A percentile compares a stretch with the other conserved stretches of the same genome.
phyloP scores from a whole-genome alignment of 1,284 basidiomycete genomes.

The Athelia psychrophila region DNA sequence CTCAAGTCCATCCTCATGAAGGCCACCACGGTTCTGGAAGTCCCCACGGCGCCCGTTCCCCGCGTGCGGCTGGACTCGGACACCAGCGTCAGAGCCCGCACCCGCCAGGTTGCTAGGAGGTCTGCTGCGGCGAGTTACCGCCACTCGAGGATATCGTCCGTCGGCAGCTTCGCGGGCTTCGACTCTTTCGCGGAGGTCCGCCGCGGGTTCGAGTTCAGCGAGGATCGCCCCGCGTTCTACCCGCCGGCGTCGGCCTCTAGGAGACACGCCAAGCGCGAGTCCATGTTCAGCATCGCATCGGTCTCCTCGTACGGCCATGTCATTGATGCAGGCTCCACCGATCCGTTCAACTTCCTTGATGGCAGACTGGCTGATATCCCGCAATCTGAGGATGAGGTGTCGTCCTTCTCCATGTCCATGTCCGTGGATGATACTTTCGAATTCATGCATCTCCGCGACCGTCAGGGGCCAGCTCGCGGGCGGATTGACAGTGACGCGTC shows the following conservation, averaged over 20 bases:
- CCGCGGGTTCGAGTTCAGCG: slow-evolving; percentile 68
- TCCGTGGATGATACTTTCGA: slow-evolving; percentile 72
- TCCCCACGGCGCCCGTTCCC: slow-evolving; percentile 17
- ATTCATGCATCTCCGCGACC: slow-evolving; percentile 43
- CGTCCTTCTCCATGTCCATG: slow-evolving; percentile 48
- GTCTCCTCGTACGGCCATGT: slow-evolving; percentile 79
- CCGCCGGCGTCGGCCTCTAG: slow-evolving; percentile 37
- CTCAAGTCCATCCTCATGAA: slow-evolving; percentile 59
- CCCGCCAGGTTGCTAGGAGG: slow-evolving; percentile 7
- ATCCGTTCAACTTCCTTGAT: slow-evolving; percentile 76
- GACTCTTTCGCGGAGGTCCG: slow-evolving; percentile 73
- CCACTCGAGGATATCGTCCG: slow-evolving; percentile 51
- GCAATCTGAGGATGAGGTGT: slow-evolving; percentile 49
- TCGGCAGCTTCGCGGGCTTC: slow-evolving; percentile 63
- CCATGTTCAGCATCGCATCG: slow-evolving; percentile 74
- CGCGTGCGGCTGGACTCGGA: slow-evolving; percentile 43
- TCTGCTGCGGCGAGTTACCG: too few relatives aligned
- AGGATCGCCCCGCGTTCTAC: slow-evolving; percentile 63
- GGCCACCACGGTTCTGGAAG: slow-evolving; percentile 29
- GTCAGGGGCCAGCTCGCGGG: slow-evolving; percentile 29
- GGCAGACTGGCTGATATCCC: slow-evolving; percentile 48
- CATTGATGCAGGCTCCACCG: slow-evolving; percentile 56
- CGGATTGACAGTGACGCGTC: slow-evolving; percentile 76
- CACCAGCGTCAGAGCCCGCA: slow-evolving; percentile 33
- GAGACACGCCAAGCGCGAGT: slow-evolving; percentile 52